phyloP scores from a whole-genome alignment of 2,329 filamentous ascomycete genomes.

The Fonsecaea monophora region DNA sequence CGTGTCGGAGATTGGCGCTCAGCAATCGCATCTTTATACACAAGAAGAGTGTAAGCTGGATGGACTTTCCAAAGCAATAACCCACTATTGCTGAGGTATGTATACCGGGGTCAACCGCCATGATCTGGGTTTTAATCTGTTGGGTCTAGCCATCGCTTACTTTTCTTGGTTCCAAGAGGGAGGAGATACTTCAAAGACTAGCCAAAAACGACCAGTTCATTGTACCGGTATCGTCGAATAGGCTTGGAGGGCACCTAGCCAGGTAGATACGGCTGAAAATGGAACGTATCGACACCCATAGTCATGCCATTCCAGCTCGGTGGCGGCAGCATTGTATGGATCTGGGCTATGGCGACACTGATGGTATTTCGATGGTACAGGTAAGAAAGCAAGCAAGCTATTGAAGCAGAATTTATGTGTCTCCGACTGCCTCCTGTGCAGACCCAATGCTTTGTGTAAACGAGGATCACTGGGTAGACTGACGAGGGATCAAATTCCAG shows the following conservation, averaged over 20 bases:
- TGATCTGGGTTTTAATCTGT: constrained; percentile 4
- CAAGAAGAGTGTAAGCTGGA: constrained; percentile 1
- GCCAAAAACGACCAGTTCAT: background rate
- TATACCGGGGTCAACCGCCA: constrained; percentile 11
- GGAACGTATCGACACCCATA: constrained; percentile 25
- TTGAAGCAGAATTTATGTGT: background rate
- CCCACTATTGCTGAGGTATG: constrained; percentile 13
- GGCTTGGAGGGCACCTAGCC: background rate
- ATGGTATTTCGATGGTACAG: constrained; percentile 22
- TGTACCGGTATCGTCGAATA: background rate
- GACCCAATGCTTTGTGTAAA: background rate
- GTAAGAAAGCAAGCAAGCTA: constrained; percentile 9
- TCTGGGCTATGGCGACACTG: constrained; percentile 13
- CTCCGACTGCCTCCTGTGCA: background rate
- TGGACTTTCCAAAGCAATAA: background rate
- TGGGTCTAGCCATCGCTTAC: background rate
- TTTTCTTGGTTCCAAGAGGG: background rate
- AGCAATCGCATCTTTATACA: constrained; percentile 3
- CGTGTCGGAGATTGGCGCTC: constrained; percentile 13
- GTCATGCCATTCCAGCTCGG: constrained; percentile 16
- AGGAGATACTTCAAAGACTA: background rate
- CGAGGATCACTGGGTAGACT: background rate
- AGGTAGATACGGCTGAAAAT: background rate
- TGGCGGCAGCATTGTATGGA: constrained; percentile 25
- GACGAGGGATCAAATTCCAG: constrained; percentile 31